These are phyloP conservation scores for Pachysandra terminalis DNA, from an alignment of 164 flowering plant species.

Conservation along the genomic window DNA sequence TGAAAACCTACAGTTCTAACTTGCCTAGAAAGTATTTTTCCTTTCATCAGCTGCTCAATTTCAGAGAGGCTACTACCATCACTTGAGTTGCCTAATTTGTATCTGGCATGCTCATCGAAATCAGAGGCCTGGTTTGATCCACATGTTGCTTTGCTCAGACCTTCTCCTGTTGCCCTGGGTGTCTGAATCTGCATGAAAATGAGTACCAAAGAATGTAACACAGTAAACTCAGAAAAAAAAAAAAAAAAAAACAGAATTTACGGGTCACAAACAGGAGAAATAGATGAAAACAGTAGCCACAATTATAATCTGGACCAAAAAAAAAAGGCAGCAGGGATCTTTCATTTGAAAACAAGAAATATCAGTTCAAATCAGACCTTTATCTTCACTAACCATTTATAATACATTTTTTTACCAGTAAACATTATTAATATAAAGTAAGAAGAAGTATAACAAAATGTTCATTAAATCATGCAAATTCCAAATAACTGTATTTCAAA, in stretches of 20 bases:
- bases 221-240: not conserved
- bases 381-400: too few species aligned
- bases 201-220: slow-evolving; percentile 1
- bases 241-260: not conserved
- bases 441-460: too few species aligned
- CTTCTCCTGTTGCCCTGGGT: slow-evolving; percentile 24
- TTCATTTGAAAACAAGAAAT: too few species aligned
- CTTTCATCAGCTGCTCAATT: slow-evolving; percentile 66
- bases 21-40: slow-evolving; percentile 62
- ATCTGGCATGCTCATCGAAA: slow-evolving; percentile 20
- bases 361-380: too few species aligned
- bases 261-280: not conserved
- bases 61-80: slow-evolving; percentile 38
- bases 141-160: slow-evolving; percentile 22
- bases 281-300: too few species aligned
- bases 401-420: too few species aligned
- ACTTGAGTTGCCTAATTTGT: slow-evolving; percentile 10
- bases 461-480: too few species aligned
- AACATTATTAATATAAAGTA: too few species aligned
- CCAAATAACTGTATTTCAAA: too few species aligned
- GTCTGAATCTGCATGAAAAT: slow-evolving; percentile 34
- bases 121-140: slow-evolving; percentile 10
- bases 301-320: too few species aligned
- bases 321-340: too few species aligned
- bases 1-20: slow-evolving; percentile 1